These are phyloP conservation scores for Pyrenopolyporus hunteri DNA, from an alignment of 495 filamentous ascomycete genomes.

Conservation along the genomic window DNA sequence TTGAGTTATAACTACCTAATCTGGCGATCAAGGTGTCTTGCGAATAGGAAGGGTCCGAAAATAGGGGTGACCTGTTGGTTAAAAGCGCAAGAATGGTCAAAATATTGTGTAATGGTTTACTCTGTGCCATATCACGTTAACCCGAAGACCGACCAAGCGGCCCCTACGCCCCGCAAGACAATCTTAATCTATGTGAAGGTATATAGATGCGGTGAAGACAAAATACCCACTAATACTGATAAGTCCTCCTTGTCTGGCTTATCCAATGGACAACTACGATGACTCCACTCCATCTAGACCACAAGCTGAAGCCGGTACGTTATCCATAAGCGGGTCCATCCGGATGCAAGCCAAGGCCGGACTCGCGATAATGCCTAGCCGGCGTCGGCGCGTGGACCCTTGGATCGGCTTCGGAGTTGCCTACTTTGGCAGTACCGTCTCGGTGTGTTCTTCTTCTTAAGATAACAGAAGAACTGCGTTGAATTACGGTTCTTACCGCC, in stretches of 20 bases:
- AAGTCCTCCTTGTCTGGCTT: background rate
- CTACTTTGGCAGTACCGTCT: background rate
- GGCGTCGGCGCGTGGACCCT: slow-evolving; percentile 15
- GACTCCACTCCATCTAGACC: slow-evolving; percentile 4
- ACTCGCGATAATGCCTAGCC: slow-evolving; percentile 25
- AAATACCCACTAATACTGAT: slow-evolving; percentile 2
- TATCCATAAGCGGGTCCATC: slow-evolving; percentile 4
- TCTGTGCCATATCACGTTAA: background rate
- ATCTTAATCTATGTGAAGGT: background rate
- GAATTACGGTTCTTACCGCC: background rate
- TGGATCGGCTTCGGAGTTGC: background rate
- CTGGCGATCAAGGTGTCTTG: too few species aligned
- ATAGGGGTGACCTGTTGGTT: too few species aligned
- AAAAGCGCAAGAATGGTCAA: too few species aligned
- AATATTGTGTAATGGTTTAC: background rate
- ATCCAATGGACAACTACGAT: background rate
- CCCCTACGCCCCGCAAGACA: background rate
- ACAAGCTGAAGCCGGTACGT: slow-evolving; percentile 4
- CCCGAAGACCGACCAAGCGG: background rate
- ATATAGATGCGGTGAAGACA: slow-evolving; percentile 1
- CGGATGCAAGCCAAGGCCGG: slow-evolving; percentile 36
- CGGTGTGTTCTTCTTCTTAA: background rate
- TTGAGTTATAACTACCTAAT: too few species aligned
- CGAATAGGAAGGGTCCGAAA: too few species aligned
- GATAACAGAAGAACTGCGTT: background rate